phyloP scores from a whole-genome alignment of 2,329 filamentous ascomycete species.

The Apiospora sp. region DNA sequence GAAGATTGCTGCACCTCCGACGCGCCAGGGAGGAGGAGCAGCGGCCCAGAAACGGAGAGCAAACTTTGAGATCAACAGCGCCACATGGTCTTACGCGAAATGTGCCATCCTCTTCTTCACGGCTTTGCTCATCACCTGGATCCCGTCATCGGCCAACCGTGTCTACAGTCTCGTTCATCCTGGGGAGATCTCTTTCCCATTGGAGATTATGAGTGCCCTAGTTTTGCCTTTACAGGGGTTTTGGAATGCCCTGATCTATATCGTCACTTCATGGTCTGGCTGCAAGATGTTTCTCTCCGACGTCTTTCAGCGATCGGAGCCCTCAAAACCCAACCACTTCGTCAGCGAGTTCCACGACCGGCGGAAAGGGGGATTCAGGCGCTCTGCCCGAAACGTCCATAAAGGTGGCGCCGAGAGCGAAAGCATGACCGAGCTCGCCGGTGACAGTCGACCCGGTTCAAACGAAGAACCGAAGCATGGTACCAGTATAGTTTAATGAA shows the following conservation, averaged over 20 bases:
- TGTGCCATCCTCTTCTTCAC: constrained; percentile 76
- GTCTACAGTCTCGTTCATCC: constrained; percentile 73
- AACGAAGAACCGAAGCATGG: constrained; percentile 39
- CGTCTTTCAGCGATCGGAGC: constrained; percentile 20
- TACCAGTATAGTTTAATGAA: not conserved
- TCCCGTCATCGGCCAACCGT: constrained; percentile 80
- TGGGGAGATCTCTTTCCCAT: constrained; percentile 58
- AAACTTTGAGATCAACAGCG: constrained; percentile 64
- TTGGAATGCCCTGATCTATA: constrained; percentile 84
- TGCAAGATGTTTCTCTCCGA: constrained; percentile 59
- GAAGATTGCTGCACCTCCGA: constrained; percentile 23
- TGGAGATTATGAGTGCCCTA: constrained; percentile 75
- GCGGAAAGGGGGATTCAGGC: constrained; percentile 44
- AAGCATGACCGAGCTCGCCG: constrained; percentile 59
- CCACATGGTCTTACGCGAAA: constrained; percentile 74
- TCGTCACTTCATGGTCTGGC: constrained; percentile 72
- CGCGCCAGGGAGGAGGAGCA: constrained; percentile 28
- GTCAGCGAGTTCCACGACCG: constrained; percentile 33
- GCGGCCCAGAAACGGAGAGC: constrained; percentile 37
- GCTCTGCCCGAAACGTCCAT: constrained; percentile 33
- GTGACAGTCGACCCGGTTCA: constrained; percentile 44
- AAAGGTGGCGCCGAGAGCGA: constrained; percentile 55
- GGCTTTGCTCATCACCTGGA: constrained; percentile 76
- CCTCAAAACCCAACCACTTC: constrained; percentile 33
- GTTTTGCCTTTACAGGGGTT: constrained; percentile 85